Percentiles rank a stretch among this genome's conserved stretches.
Evolutionary conservation across 768 basidiomycete genomes (phyloP).

Genomic region (Podaxis sp.): DNA sequence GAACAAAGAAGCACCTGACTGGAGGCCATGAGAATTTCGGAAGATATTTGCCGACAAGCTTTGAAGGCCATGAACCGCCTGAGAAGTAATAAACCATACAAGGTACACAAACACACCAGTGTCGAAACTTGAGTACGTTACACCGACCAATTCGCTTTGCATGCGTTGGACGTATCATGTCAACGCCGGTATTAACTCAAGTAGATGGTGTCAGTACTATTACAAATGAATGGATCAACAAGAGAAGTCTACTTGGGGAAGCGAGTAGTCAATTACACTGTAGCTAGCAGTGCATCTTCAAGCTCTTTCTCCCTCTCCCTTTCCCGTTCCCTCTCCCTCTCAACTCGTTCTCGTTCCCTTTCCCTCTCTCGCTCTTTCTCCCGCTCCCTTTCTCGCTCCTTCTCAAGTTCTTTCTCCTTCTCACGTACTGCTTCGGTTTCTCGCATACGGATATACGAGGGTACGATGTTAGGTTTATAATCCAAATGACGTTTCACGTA

Average conservation of each 20-base stretch:
- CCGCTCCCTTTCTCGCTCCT: conserved; percentile 47
- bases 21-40: not conserved
- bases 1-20: not conserved
- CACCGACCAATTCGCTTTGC: not conserved
- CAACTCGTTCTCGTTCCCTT: conserved; percentile 22
- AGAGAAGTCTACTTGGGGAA: not conserved
- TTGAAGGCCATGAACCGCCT: not conserved
- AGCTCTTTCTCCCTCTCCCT: conserved; percentile 45
- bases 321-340: conserved; percentile 24
- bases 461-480: conserved; percentile 68
- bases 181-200: not conserved
- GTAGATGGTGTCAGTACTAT: not conserved
- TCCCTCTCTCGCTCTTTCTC: conserved; percentile 36
- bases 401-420: conserved; percentile 19
- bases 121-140: not conserved
- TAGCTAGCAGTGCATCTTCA: conserved; percentile 62
- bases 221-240: not conserved
- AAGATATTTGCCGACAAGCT: not conserved
- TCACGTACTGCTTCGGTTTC: conserved; percentile 65
- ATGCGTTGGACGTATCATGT: not conserved
- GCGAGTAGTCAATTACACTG: conserved; percentile 22
- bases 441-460: conserved; percentile 61
- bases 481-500: conserved; percentile 89
- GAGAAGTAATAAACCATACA: not conserved
- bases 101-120: not conserved